Evolutionary conservation across 805 yeast species (phyloP).

Genomic region (Candida peoriensis): DNA sequence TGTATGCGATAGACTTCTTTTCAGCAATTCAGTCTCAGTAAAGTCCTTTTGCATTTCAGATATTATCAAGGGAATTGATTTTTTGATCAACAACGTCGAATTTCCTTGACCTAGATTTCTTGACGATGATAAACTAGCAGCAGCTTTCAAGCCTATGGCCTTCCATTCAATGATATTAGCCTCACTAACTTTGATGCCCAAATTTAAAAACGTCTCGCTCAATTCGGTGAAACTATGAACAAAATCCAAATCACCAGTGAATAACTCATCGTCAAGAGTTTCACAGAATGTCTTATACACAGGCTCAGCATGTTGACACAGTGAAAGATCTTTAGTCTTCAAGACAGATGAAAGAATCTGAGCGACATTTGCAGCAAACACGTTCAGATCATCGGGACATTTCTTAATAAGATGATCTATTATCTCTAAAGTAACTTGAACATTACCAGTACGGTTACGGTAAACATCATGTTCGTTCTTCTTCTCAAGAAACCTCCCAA

Average conservation of each 20-base stretch:
- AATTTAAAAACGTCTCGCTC: conserved; percentile 22
- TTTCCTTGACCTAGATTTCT: conserved; percentile 19
- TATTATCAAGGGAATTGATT: conserved; percentile 16
- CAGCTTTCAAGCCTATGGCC: conserved; percentile 40
- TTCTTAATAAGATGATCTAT: conserved; percentile 62
- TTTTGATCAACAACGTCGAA: conserved; percentile 10
- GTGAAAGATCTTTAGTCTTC: conserved; percentile 51
- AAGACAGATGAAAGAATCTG: conserved; percentile 51
- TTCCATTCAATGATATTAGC: conserved; percentile 33
- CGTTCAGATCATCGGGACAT: conserved; percentile 80
- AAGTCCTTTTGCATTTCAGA: conserved; percentile 13
- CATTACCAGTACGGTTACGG: conserved; percentile 67
- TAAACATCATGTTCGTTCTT: conserved; percentile 58
- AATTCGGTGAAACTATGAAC: conserved; percentile 41
- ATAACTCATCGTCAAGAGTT: conserved; percentile 55
- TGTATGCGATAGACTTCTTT: conserved; percentile 13
- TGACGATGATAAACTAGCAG: conserved; percentile 30
- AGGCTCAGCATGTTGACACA: conserved; percentile 47
- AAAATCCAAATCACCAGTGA: conserved; percentile 60
- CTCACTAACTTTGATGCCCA: conserved; percentile 9
- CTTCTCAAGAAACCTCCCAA: conserved; percentile 60
- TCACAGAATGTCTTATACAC: conserved; percentile 45
- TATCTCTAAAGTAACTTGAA: conserved; percentile 75
- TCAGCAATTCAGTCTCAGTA: conserved; percentile 22
- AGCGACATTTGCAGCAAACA: conserved; percentile 68